These are phyloP conservation scores for Amanita pseudoporphyria DNA, from an alignment of 768 basidiomycete genomes.

Conservation along the genomic window DNA sequence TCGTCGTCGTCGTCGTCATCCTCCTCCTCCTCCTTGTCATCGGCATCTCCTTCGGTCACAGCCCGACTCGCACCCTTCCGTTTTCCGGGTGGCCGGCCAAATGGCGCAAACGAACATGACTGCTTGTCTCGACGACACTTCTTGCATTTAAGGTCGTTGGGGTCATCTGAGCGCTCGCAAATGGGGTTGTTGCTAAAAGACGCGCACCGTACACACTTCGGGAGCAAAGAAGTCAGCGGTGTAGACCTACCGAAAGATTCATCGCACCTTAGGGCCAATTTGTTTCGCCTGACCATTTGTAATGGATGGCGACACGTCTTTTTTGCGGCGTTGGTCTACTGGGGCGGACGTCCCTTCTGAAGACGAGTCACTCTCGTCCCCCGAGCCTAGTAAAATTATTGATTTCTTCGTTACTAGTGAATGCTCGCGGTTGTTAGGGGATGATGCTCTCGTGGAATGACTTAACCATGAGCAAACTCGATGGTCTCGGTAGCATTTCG, in stretches of 20 bases:
- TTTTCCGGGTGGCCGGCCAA: background rate
- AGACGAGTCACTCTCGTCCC: background rate
- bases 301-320: no score
- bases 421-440: background rate
- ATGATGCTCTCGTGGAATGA: background rate
- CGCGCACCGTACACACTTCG: slow-evolving; percentile 2
- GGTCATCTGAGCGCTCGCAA: background rate
- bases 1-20: no score
- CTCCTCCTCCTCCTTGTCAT: background rate
- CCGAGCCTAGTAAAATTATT: no score
- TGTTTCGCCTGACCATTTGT: background rate
- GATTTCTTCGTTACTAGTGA: background rate
- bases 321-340: no score
- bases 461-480: background rate
- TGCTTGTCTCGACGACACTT: slow-evolving; percentile 5
- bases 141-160: background rate
- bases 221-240: background rate
- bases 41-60: background rate
- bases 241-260: background rate
- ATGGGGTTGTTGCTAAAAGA: background rate
- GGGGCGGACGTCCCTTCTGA: no score
- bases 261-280: background rate
- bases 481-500: slow-evolving; percentile 1
- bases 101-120: slow-evolving; percentile 4
- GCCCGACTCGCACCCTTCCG: background rate